These are phyloP conservation scores for Eucalyptus erythrocorys DNA, from an alignment of 345 rosid genomes.

Conservation along the genomic window DNA sequence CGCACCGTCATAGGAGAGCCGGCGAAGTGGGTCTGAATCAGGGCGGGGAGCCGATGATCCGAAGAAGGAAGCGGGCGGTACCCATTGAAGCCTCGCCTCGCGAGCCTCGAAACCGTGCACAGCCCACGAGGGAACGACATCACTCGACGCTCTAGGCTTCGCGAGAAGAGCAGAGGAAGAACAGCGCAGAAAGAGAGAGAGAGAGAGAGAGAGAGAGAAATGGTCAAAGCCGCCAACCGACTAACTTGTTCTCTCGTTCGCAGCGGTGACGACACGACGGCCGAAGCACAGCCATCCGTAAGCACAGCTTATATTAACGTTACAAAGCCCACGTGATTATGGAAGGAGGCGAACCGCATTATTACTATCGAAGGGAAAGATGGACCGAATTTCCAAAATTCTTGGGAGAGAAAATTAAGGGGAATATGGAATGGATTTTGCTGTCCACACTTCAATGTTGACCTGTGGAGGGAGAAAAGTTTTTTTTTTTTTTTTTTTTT, in stretches of 20 bases:
- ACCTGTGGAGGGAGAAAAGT: not conserved
- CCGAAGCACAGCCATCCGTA: not conserved
- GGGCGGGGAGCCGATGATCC: not conserved
- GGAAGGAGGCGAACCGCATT: not conserved
- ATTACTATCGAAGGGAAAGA: not conserved
- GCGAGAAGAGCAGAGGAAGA: not conserved
- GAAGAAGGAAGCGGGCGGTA: not conserved
- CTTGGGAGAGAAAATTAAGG: not conserved
- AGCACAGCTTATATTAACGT: not conserved
- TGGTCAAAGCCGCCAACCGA: not conserved
- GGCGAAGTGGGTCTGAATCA: not conserved
- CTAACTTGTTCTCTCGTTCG: not conserved
- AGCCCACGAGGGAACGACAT: not conserved
- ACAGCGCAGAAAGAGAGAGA: not conserved
- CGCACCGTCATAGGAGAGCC: not conserved
- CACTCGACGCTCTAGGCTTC: not conserved
- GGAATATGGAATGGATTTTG: not conserved
- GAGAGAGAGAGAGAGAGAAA: not conserved
- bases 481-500: too few relatives aligned
- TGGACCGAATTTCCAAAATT: not conserved
- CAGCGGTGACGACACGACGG: not conserved
- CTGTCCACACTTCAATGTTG: not conserved
- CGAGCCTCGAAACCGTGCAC: not conserved
- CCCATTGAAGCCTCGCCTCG: not conserved
- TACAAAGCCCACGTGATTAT: not conserved